These are phyloP conservation scores for Globisporangium recalcitrans DNA, from an alignment of 352 stramenopile genomes.

Conservation along the genomic window DNA sequence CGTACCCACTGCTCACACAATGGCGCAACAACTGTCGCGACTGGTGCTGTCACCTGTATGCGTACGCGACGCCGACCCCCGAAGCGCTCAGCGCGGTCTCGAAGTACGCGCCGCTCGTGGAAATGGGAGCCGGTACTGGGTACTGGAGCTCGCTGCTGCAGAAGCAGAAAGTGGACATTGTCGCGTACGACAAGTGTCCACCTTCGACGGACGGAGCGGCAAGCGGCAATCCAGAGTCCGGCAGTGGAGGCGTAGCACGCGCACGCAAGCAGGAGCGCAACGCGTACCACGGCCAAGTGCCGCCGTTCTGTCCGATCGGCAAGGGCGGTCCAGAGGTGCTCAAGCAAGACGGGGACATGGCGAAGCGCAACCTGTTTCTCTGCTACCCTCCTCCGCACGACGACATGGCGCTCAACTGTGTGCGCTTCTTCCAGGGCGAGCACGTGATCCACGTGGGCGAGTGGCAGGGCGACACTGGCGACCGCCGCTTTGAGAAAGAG, in stretches of 20 bases:
- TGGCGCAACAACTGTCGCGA: slow-evolving; percentile 79
- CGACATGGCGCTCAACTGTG: slow-evolving; percentile 51
- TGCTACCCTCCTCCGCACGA: slow-evolving; percentile 67
- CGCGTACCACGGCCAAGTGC: slow-evolving; percentile 60
- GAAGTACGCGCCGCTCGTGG: slow-evolving; percentile 65
- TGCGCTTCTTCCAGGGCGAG: slow-evolving; percentile 59
- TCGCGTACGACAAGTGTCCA: slow-evolving; percentile 57
- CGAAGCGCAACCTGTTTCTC: slow-evolving; percentile 48
- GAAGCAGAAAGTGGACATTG: slow-evolving; percentile 60
- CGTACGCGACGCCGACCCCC: slow-evolving; percentile 59
- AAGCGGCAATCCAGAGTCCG: not conserved
- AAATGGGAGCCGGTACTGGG: slow-evolving; percentile 87
- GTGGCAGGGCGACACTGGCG: slow-evolving; percentile 74
- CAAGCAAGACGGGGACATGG: slow-evolving; percentile 25
- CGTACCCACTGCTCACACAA: slow-evolving; percentile 56
- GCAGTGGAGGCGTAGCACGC: slow-evolving; percentile 4
- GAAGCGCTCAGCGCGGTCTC: slow-evolving; percentile 45
- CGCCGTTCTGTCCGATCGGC: slow-evolving; percentile 54
- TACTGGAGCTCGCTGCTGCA: slow-evolving; percentile 86
- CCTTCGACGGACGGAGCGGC: slow-evolving; percentile 22
- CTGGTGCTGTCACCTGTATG: slow-evolving; percentile 72
- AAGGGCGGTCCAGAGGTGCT: slow-evolving; percentile 56
- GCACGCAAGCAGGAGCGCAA: slow-evolving; percentile 29
- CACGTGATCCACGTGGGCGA: slow-evolving; percentile 68
- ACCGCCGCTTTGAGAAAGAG: slow-evolving; percentile 59